These are phyloP conservation scores for Pseudomassariella vexata DNA, from an alignment of 2,329 filamentous ascomycete genomes.

Conservation along the genomic window DNA sequence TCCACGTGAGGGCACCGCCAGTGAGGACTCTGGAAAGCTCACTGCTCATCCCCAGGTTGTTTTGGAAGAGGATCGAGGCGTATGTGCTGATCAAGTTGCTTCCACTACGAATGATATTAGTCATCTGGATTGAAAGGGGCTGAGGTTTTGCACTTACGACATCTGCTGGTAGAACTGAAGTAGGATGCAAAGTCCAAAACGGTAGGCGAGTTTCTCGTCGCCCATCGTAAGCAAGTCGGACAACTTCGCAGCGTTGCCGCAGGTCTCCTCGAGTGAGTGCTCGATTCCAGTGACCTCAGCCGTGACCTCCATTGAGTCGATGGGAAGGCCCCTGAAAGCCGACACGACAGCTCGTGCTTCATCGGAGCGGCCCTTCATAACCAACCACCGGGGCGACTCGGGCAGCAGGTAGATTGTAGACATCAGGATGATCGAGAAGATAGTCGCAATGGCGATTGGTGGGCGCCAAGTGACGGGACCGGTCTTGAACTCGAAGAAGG, in stretches of 20 bases:
- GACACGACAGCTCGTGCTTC: slow-evolving; percentile 26
- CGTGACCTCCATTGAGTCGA: slow-evolving; percentile 17
- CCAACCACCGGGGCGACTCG: slow-evolving; percentile 29
- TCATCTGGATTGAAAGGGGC: background rate
- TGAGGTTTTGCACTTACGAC: slow-evolving; percentile 17
- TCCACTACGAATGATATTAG: slow-evolving; percentile 23
- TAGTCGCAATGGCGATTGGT: slow-evolving; percentile 25
- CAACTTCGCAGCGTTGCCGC: slow-evolving; percentile 28
- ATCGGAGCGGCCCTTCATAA: slow-evolving; percentile 21
- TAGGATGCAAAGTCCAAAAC: slow-evolving; percentile 42
- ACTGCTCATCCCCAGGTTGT: slow-evolving; percentile 31
- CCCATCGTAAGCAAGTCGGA: slow-evolving; percentile 41
- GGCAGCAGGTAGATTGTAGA: slow-evolving; percentile 25
- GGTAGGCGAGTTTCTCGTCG: slow-evolving; percentile 43
- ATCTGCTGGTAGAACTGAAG: slow-evolving; percentile 46
- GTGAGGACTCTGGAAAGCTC: slow-evolving; percentile 35
- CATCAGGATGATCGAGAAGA: slow-evolving; percentile 23
- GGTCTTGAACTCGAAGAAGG: slow-evolving; percentile 28
- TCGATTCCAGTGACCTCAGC: slow-evolving; percentile 42
- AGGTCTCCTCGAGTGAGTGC: slow-evolving; percentile 38
- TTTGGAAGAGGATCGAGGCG: slow-evolving; percentile 31
- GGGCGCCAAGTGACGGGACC: slow-evolving; percentile 26
- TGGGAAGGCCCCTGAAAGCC: slow-evolving; percentile 13
- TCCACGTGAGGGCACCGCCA: slow-evolving; percentile 44
- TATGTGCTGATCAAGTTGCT: slow-evolving; percentile 44